Evolutionary conservation across 2,329 filamentous ascomycete species (phyloP).

Genomic region (Lecanosticta acicola): DNA sequence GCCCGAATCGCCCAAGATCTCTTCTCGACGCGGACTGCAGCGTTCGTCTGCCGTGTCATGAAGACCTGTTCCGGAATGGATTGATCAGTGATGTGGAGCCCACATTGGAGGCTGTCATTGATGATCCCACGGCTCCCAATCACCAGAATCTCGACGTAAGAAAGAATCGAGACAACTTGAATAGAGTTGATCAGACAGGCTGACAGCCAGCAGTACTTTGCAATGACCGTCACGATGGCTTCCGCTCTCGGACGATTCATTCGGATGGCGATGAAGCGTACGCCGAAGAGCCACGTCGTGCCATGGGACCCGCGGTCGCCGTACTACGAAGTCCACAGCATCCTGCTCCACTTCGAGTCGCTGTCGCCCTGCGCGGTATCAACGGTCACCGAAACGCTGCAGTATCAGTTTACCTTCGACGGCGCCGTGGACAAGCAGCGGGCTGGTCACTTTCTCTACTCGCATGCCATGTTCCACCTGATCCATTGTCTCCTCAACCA

Average conservation of each 20-base stretch:
- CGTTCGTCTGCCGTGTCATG: conserved; percentile 4
- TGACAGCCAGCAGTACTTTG: neutral
- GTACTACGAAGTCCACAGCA: conserved; percentile 1
- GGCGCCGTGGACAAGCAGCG: conserved; percentile 5
- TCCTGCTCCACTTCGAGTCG: conserved; percentile 6
- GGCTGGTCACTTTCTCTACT: conserved; percentile 8
- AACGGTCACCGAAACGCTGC: conserved; percentile 3
- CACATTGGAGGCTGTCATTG: conserved; percentile 4
- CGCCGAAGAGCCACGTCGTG: neutral
- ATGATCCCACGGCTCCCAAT: conserved; percentile 1
- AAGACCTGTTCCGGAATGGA: conserved; percentile 5
- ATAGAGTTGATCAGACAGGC: neutral
- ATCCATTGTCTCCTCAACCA: conserved; percentile 8
- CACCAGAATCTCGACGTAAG: conserved; percentile 4
- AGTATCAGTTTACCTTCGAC: conserved; percentile 5
- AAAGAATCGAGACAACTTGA: neutral
- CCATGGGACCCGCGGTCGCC: conserved; percentile 1
- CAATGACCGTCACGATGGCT: conserved; percentile 4
- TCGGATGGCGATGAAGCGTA: conserved; percentile 2
- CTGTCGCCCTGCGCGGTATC: neutral
- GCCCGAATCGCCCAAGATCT: conserved; percentile 1
- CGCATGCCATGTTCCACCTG: conserved; percentile 5
- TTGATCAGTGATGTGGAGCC: conserved; percentile 2
- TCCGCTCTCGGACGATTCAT: conserved; percentile 4
- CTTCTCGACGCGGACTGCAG: conserved; percentile 5